These are phyloP conservation scores for Aspergillus asperescens DNA, from an alignment of 495 filamentous ascomycete species.

Conservation along the genomic window DNA sequence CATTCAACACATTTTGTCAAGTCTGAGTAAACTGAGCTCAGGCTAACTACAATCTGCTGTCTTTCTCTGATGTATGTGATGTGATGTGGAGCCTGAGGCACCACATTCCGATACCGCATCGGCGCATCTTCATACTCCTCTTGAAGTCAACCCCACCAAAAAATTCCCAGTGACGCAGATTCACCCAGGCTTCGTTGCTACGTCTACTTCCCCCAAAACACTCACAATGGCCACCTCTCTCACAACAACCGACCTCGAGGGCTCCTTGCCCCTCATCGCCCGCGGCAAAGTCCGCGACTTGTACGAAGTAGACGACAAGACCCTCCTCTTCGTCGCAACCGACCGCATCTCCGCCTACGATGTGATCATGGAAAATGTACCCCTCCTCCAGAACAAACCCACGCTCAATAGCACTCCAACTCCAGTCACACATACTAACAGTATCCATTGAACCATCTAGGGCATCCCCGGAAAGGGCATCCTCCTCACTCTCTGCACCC, in stretches of 20 bases:
- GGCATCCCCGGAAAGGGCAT: conserved; percentile 80
- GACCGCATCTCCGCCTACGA: conserved; percentile 96
- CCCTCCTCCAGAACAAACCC: not conserved
- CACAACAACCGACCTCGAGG: conserved; percentile 49
- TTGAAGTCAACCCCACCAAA: conserved; percentile 2
- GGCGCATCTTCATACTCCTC: too few relatives aligned
- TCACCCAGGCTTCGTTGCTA: not conserved
- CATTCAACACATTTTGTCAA: too few relatives aligned
- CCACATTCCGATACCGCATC: conserved; percentile 1
- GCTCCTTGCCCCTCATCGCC: conserved; percentile 51
- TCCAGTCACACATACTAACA: not conserved
- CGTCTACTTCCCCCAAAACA: not conserved
- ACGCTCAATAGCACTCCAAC: not conserved
- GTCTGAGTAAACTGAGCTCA: too few relatives aligned
- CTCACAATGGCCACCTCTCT: conserved; percentile 42
- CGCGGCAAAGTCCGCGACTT: conserved; percentile 80
- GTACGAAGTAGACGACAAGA: conserved; percentile 67
- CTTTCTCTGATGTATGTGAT: too few relatives aligned
- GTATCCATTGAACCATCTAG: too few relatives aligned
- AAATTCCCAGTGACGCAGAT: not conserved
- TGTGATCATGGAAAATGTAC: conserved; percentile 80
- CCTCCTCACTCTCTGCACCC: conserved; percentile 77
- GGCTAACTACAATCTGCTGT: too few relatives aligned
- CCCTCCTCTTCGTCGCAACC: conserved; percentile 80
- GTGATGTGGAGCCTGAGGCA: not conserved